A percentile compares a stretch with the other conserved stretches of the same genome.
Conservation (phyloP, 1,284 basidiomycete genomes). For the Omphalotus olearius region DNA sequence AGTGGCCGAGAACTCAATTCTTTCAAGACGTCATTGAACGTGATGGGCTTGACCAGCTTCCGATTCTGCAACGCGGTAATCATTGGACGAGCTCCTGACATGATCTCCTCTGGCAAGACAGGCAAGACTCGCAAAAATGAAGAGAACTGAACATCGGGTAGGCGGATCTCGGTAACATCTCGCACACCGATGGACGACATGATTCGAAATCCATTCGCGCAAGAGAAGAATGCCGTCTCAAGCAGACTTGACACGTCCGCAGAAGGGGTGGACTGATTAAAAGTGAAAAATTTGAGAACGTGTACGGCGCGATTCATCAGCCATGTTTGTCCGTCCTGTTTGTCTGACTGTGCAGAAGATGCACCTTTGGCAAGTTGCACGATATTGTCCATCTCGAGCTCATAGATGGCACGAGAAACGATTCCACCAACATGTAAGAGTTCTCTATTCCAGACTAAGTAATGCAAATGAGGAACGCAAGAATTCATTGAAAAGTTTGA, state of each 20-base stretch:
- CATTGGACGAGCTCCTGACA: slow-evolving; percentile 63
- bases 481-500: not conserved
- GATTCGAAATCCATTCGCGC: slow-evolving; percentile 59
- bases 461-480: slow-evolving; percentile 2
- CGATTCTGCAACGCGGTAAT: slow-evolving; percentile 64
- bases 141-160: slow-evolving; percentile 73
- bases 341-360: slow-evolving; percentile 24
- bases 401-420: slow-evolving; percentile 81
- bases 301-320: slow-evolving; percentile 73
- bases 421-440: slow-evolving; percentile 82
- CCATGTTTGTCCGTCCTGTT: slow-evolving; percentile 40
- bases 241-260: slow-evolving; percentile 77
- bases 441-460: slow-evolving; percentile 82
- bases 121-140: slow-evolving; percentile 83
- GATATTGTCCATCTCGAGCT: slow-evolving; percentile 72
- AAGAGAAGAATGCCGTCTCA: slow-evolving; percentile 81
- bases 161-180: slow-evolving; percentile 67
- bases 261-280: slow-evolving; percentile 84
- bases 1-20: slow-evolving; percentile 79
- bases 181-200: slow-evolving; percentile 81
- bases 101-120: slow-evolving; percentile 64
- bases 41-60: slow-evolving; percentile 77
- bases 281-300: slow-evolving; percentile 87
- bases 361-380: slow-evolving; percentile 52
- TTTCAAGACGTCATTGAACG: slow-evolving; percentile 81